Percentiles rank a stretch among this genome's conserved stretches.
These are phyloP conservation scores for Cerrena zonata DNA, from an alignment of 1,284 basidiomycete genomes.

Conservation along the genomic window DNA sequence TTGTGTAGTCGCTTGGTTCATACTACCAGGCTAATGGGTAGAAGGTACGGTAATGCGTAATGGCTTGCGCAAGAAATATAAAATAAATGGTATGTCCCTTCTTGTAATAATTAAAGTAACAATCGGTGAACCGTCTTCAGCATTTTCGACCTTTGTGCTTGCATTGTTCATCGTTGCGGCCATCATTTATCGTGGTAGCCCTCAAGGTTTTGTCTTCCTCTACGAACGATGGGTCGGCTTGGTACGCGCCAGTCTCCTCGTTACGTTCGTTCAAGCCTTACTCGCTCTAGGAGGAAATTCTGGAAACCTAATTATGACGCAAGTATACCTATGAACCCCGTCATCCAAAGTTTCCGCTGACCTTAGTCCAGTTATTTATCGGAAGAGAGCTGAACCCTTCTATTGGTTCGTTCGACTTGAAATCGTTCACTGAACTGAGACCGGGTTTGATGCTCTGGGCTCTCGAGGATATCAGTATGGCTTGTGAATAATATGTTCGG, in stretches of 20 bases:
- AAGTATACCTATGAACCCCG: conserved; percentile 26
- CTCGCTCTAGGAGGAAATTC: conserved; percentile 90
- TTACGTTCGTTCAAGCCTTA: conserved; percentile 72
- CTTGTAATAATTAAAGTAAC: background rate
- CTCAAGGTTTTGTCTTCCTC: conserved; percentile 78
- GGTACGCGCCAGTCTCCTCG: conserved; percentile 76
- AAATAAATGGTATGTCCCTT: conserved; percentile 79
- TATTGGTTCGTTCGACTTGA: conserved; percentile 87
- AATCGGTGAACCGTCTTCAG: conserved; percentile 35
- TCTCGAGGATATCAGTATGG: conserved; percentile 86
- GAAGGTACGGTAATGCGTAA: conserved; percentile 76
- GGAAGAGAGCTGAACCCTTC: conserved; percentile 93
- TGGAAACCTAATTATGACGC: conserved; percentile 89
- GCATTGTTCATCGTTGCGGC: conserved; percentile 68
- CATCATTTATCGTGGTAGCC: conserved; percentile 69
- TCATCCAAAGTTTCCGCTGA: conserved; percentile 8
- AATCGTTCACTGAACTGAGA: conserved; percentile 93
- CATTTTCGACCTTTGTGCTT: conserved; percentile 81
- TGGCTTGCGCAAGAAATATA: conserved; percentile 79
- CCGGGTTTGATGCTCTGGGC: conserved; percentile 95
- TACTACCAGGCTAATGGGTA: conserved; percentile 84
- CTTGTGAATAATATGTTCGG: conserved; percentile 82
- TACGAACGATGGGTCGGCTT: conserved; percentile 92
- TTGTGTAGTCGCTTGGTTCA: conserved; percentile 74
- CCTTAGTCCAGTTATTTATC: conserved; percentile 76